Base-by-base conservation (phyloP, 768 basidiomycete genomes). In the Heimioporus sp. region DNA sequence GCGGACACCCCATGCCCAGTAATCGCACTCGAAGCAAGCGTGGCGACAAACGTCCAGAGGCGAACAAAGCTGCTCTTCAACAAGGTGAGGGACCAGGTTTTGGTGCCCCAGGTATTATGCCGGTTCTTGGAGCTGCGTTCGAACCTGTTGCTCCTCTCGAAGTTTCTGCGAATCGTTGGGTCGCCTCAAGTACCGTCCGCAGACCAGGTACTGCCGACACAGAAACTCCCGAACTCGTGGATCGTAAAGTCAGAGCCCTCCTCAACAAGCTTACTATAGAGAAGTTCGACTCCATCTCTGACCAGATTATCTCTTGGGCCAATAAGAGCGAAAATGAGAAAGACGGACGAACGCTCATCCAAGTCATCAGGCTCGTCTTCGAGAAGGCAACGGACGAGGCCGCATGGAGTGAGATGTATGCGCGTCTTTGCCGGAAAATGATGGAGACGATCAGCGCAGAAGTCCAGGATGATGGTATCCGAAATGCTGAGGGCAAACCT, bases 331-430 rank as follows among this genome's bases (percentile, higher is more conserved):
- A 87, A 75, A 81, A 87, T 63, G 93, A 98, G 79, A 90, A 84
- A 66, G 92, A 98, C 64, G 93, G 94, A 3, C 83, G 88, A 58
- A 96, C 94, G 4, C 83, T 98, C 54, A 96, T 96, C 60, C 91
- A 94, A 62, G 96, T 98, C 67, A 98, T 97, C 70, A 84, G 87
- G 52, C 86, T 97, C 47, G 90, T 98, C 31, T 98, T 97, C 69
- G 96, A 97, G 71, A 97, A 95, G 78, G 95, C 94, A 10, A 97
- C 92, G 8, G 94, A 97, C 68, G 95, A 97, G 69, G 92, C 92
- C 39, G 83, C 86, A 10, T 95, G 92, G 89, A 95, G 92, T 2
- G 89, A 92, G 76, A 98, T 98, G 92, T 98, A 99, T 68, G 96
- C 96, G 30, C 85, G 90, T 31, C 76, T 99, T 36, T 98, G 95